Evolutionary conservation across 768 basidiomycete genomes (phyloP), one percentile per base, ranked within the genome.

Genomic region (Neoboletus brunneissimus): DNA sequence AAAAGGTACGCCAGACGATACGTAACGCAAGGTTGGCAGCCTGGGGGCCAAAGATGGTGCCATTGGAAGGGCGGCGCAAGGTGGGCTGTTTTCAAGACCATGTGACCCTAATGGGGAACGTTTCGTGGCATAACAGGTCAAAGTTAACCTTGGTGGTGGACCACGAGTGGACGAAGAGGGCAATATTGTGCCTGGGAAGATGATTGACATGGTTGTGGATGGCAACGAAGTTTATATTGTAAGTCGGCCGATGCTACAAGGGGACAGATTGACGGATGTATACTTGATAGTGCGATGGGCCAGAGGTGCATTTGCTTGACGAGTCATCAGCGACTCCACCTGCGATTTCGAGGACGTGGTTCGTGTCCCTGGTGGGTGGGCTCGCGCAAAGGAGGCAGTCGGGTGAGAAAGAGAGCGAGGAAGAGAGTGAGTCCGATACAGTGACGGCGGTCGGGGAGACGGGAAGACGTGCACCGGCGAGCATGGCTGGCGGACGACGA

Each of bases 161-260:
- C 73, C 74, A 47, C 76, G 75, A 23, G 55, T 72, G 8, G 82
- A 86, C 60, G 85, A 82, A 55, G 84, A 83, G 51, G 87, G 86
- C 5, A 79, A 81, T 55, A 59, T 71, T 18, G 66, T 75, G 23
- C 68, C 71, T 31, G 81, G 78, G 9, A 82, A 79, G 68, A 80
- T 74, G 73, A 75, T 93, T 56, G 91, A 94, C 57, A 85, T 93
- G 85, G 78, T 92, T 20, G 92, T 95, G 12, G 88, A 92, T 56
- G 85, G 85, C 43, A 75, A 81, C 42, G 67, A 85, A 37, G 90
- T 94, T 40, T 94, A 82, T 73, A 78, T 93, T 54, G 89, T 91
- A 67, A 70, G 88, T 80, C 46, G 37, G 54, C 50, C 53, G 63
- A 59, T 52, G 57, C 31, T 35, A 48, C 29, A 38, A 47, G n/a